Evolutionary conservation across 1,139 yeast genomes (phyloP).

Genomic region (Nakaseomyces uthaithaninus): DNA sequence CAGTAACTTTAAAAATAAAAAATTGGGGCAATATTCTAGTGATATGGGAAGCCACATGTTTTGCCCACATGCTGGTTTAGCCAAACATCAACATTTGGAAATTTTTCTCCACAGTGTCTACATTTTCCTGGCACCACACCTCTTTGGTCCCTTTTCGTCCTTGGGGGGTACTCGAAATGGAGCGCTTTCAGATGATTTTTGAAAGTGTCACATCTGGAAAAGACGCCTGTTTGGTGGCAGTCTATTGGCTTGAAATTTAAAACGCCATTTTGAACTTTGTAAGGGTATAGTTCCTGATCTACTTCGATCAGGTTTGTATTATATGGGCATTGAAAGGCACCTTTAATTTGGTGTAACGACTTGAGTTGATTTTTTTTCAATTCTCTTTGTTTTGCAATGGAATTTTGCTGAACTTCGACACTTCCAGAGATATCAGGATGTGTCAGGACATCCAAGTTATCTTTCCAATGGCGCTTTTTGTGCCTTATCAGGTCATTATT

Average conservation of each 20-base stretch:
- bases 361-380: slow-evolving; percentile 19
- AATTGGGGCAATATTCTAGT: slow-evolving; percentile 6
- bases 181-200: slow-evolving; percentile 85
- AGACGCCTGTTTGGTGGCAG: slow-evolving; percentile 78
- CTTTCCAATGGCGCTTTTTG: slow-evolving; percentile 75
- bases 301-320: slow-evolving; percentile 27
- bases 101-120: slow-evolving; percentile 61
- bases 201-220: slow-evolving; percentile 83
- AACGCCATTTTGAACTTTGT: slow-evolving; percentile 16
- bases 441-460: slow-evolving; percentile 37
- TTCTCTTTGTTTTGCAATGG: slow-evolving; percentile 2
- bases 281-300: slow-evolving; percentile 28
- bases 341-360: slow-evolving; percentile 32
- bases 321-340: slow-evolving; percentile 44
- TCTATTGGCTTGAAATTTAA: slow-evolving; percentile 25
- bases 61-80: slow-evolving; percentile 61
- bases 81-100: slow-evolving; percentile 74
- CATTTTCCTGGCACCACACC: slow-evolving; percentile 62
- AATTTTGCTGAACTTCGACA: slow-evolving; percentile 4
- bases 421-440: slow-evolving; percentile 7
- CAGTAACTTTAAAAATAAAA: no score
- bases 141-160: slow-evolving; percentile 75
- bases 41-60: slow-evolving; percentile 38
- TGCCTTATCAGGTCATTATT: slow-evolving; percentile 82
- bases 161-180: slow-evolving; percentile 82